Percentiles rank a stretch among this genome's conserved stretches.
Evolutionary conservation across 2,329 filamentous ascomycete genomes (phyloP).

Genomic region (Alternaria infectoria): DNA sequence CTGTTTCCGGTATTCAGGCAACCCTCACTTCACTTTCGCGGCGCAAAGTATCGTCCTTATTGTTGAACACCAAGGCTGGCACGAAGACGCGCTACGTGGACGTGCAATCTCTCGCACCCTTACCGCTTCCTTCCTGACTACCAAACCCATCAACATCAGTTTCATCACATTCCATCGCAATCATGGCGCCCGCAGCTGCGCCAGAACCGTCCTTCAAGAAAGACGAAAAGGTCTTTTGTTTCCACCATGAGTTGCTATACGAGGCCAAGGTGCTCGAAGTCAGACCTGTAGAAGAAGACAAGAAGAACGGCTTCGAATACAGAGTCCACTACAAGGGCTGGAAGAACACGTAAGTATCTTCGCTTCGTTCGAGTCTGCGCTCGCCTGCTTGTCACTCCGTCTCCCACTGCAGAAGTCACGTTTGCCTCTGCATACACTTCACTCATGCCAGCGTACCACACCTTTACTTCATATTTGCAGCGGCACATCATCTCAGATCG

Average conservation of each 20-base stretch:
- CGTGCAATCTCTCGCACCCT: slow-evolving; percentile 13
- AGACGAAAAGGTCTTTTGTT: slow-evolving; percentile 94
- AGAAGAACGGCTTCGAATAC: slow-evolving; percentile 81
- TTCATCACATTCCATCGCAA: slow-evolving; percentile 13
- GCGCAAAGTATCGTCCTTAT: slow-evolving; percentile 6
- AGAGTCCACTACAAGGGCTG: slow-evolving; percentile 98
- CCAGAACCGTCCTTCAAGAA: slow-evolving; percentile 65
- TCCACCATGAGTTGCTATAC: slow-evolving; percentile 96
- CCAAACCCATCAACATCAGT: slow-evolving; percentile 16
- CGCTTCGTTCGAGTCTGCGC: slow-evolving; percentile 1
- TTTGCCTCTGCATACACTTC: slow-evolving; percentile 17
- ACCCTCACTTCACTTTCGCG: background rate
- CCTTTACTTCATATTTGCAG: slow-evolving; percentile 2
- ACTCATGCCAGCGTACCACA: slow-evolving; percentile 16
- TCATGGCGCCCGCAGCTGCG: slow-evolving; percentile 61
- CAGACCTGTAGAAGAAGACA: slow-evolving; percentile 64
- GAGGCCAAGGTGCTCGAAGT: slow-evolving; percentile 94
- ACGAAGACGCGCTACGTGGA: slow-evolving; percentile 26
- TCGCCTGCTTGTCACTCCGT: background rate
- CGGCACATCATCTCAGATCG: background rate
- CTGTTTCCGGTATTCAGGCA: background rate
- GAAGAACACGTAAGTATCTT: slow-evolving; percentile 83
- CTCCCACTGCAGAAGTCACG: slow-evolving; percentile 8
- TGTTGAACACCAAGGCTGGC: background rate
- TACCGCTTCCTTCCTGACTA: slow-evolving; percentile 17